Percentiles rank a stretch among this genome's conserved stretches.
Evolutionary conservation across 352 stramenopile species (phyloP).

Genomic region (Globisporangium viniferum): DNA sequence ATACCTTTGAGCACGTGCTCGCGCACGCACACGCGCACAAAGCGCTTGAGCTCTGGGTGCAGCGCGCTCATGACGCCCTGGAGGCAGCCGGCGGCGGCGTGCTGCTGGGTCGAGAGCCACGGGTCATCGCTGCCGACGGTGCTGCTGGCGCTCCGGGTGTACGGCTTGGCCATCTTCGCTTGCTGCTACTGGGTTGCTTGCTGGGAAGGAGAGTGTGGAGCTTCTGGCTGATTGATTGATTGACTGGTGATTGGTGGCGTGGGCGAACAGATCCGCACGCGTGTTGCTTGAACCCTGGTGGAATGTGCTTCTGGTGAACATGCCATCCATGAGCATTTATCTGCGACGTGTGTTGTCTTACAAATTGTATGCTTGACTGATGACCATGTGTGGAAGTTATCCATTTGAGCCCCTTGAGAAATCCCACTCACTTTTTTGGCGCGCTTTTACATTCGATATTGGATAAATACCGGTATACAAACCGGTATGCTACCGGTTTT

Average conservation of each 20-base stretch:
- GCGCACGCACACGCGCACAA: conserved; percentile 14
- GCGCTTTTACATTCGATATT: neutral
- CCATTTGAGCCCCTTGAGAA: neutral
- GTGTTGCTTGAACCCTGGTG: neutral
- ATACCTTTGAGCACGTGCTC: conserved; percentile 12
- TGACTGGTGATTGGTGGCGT: neutral
- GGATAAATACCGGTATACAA: too few relatives aligned
- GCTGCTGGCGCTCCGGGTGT: conserved; percentile 2
- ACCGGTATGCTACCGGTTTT: too few relatives aligned
- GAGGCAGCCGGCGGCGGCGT: conserved; percentile 7
- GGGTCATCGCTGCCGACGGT: neutral
- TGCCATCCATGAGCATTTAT: neutral
- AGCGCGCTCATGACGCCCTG: conserved; percentile 12
- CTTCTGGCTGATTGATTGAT: neutral
- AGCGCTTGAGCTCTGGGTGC: conserved; percentile 11
- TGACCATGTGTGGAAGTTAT: neutral
- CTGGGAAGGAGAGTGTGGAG: neutral
- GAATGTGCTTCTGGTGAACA: neutral
- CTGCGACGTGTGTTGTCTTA: neutral
- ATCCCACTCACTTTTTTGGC: conserved; percentile 1
- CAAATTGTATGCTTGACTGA: neutral
- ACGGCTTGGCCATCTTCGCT: conserved; percentile 1
- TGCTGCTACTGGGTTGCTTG: neutral
- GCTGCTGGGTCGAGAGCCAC: conserved; percentile 4
- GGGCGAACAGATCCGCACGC: neutral